Conservation (phyloP, 495 filamentous ascomycete species). For the Hypoxylon lenormandii region DNA sequence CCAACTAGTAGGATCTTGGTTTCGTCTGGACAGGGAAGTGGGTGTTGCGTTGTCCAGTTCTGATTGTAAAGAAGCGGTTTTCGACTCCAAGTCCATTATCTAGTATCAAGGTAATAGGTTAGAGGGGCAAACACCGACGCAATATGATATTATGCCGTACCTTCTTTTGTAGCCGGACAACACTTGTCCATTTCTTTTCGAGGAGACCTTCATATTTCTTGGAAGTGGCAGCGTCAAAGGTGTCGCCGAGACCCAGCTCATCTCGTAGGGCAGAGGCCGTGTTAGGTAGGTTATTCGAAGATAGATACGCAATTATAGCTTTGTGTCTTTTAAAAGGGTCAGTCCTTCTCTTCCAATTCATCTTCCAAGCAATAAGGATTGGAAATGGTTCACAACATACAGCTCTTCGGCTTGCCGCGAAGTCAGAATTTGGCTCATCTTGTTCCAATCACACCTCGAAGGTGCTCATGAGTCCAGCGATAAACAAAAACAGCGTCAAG, state of each 20-base stretch:
- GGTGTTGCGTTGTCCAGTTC: constrained; percentile 90
- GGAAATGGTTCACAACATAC: constrained; percentile 65
- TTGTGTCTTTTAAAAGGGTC: constrained; percentile 74
- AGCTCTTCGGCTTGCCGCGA: constrained; percentile 87
- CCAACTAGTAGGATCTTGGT: constrained; percentile 88
- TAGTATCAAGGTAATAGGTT: constrained; percentile 54
- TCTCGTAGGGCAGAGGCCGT: constrained; percentile 74
- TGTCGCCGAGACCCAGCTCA: constrained; percentile 73
- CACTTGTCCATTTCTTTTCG: constrained; percentile 97
- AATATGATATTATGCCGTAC: constrained; percentile 53
- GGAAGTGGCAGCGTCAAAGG: constrained; percentile 77
- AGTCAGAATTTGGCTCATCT: constrained; percentile 82
- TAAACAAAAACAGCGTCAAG: not conserved
- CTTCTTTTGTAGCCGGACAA: constrained; percentile 91
- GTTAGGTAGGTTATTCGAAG: constrained; percentile 73
- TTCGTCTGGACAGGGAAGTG: constrained; percentile 78
- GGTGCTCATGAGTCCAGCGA: constrained; percentile 27
- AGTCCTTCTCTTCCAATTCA: constrained; percentile 1
- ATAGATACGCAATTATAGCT: constrained; percentile 87
- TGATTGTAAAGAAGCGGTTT: constrained; percentile 74
- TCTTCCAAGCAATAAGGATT: not conserved
- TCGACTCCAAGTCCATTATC: constrained; percentile 94
- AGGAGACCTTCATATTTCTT: constrained; percentile 91
- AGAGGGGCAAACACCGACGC: constrained; percentile 2
- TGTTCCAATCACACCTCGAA: constrained; percentile 42